Base-by-base conservation (phyloP, 139 green algal species). In the Astrephomene gubernaculifera region DNA sequence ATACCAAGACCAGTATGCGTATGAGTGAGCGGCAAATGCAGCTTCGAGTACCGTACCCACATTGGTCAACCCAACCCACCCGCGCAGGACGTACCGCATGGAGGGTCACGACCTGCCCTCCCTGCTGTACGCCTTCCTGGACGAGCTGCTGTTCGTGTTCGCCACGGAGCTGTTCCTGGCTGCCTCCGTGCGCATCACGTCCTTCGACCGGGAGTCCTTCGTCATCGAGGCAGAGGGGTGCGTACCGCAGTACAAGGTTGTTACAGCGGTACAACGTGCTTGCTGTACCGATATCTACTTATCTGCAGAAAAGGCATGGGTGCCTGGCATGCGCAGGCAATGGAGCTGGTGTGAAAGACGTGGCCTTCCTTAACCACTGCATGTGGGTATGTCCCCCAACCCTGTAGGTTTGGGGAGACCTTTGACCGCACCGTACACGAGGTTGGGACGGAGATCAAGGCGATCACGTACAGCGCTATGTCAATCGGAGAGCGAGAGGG, bases 401-500 rank as follows among this genome's bases (percentile, higher is more conserved):
- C 3, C 36, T 35, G 52, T 73, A 91, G 88, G 45, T 67, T 25
- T 5, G 95, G 95, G 0, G 92, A 96, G 72, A 71, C 36, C 1
- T 97, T 97, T 89, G 93, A 96, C 61, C 84, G 87, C 1, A 19
- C 33, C 2, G 72, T 82, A 0, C 95, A 97, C 81, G 93, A 90
- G 35, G 80, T 44, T 31, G 95, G 95, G 36, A 98, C 95, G 21
- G 95, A 98, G 86, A 87, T 98, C 38, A 98, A 98, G 87, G 96
- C 96, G 36, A 96, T 98, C 87, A 98, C 96, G 10, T 98, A 97
- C 86, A 95, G 90, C 27, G 94, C 93, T 19, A 98, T 98, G 95
- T 89, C 96, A 57, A 93, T 98, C 45, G 67, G 81, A 22, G 92
- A 97, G 67, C 64, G 60, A 70, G 63, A 69, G 4, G 89, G 75